Evolutionary conservation across 2,329 filamentous ascomycete genomes (phyloP), one percentile per base, ranked within the genome.

Genomic region (Capronia americana): DNA sequence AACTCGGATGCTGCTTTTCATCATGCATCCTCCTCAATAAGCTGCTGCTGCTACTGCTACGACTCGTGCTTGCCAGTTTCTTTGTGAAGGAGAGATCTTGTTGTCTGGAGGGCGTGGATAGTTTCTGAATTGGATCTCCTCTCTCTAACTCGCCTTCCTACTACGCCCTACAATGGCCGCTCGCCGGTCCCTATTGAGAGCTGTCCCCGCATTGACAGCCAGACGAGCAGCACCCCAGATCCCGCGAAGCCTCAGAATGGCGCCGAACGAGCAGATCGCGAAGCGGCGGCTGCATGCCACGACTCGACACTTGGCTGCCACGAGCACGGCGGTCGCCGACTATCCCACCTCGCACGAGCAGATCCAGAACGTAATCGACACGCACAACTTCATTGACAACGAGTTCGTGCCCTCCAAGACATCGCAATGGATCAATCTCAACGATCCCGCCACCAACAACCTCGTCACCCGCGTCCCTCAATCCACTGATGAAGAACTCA

Each of bases 361-460:
- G 67, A 85, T 88, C 72, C 70, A 81, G 66, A 80, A 83, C 66
- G 85, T 86, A 24, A 76, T 82, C 67, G 83, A 88, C 74, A 89
- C 87, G 11, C 80, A 81, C 67, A 88, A 88, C 79, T 89, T 89
- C 79, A 75, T 90, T 58, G 84, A 90, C 77, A 90, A 89, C 76
- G 76, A 86, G 69, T 88, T 89, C 74, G 79, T 86, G 17, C 69
- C 83, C 4, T 89, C 87, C 6, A 79, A 85, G 70, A 82, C 87
- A 8, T 79, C 83, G 1, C 81, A 84, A 75, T 89, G 87, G 87
- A 87, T 89, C 73, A 86, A 89, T 65, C 79, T 89, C 61, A 79
- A 87, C 73, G 87, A 89, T 71, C 87, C 87, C 1, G 87, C 87
- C 12, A 89, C 87, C 69, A 89, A 89, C 80, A 87, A 88, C 72